Base-by-base conservation (phyloP, 192 early-diverging fungal species). In the Jimgerdemannia flammicorona region DNA sequence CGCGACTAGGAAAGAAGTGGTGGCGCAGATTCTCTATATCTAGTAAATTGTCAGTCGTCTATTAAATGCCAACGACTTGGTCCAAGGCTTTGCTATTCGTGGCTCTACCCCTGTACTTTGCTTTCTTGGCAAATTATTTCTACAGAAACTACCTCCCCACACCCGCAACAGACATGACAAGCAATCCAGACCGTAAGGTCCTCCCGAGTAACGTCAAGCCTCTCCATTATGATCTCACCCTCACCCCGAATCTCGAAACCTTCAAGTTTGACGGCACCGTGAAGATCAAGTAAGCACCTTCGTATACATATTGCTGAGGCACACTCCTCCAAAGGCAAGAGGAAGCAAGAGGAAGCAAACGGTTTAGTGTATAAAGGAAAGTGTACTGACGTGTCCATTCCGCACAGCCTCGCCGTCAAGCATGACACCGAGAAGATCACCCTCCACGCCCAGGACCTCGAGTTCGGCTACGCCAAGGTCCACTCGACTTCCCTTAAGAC, bases 161-260 rank as follows among this genome's bases (percentile, higher is more conserved):
- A 29, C 29, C 40, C 29, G 40, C 29, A 20, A 68, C 29, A 68
- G 40, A 68, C 6, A 59, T 63, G 42, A 4, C 75, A 9, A 59
- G 39, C 72, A 73, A 77, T 39, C 67, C 70, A 40, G 77, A 77
- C 43, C 89, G 87, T 66, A 90, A 95, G 78, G 88, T 97, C 64
- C 89, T 98, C 44, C 96, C 96, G 65, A 91, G 90, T 70, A 95
- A 89, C 74, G 93, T 96, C 69, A 90, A 86, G 64, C 96, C 96
- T 8, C 78, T 85, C 49, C 93, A 97, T 81, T 98, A 98, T 85
- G 87, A 87, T 77, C 83, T 98, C 54, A 83, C 86, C 4, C 79
- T 98, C 11, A 92, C 90, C 18, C 95, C 96, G 3, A 88, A 95
- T 80, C 84, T 98, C 67, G 87, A 87, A n/a, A 82, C 86, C 41